Base-by-base conservation (phyloP, 495 filamentous ascomycete species). In the Aspergillus taichungensis region DNA sequence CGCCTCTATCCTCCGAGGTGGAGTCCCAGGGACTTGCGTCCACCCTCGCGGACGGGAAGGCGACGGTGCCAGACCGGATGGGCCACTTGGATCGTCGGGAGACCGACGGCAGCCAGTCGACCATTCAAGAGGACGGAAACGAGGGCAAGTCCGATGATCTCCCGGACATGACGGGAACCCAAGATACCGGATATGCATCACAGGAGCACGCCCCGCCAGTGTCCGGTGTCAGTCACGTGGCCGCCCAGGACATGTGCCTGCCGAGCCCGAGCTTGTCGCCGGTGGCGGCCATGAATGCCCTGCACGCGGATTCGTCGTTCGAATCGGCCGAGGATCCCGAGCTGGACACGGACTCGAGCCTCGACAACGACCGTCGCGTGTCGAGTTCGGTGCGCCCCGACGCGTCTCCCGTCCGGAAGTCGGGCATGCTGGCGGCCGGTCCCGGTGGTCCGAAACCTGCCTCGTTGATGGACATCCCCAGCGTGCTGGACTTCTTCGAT, bases 191-290 rank as follows among this genome's bases (percentile, higher is more conserved):
- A 3, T 60, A 59, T 33, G 42, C 45, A 13, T 46, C 45, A 6
- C 43, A 54, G 5, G 63, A 61, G 35, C 44, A 52, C 27, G 30
- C 45, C 2, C 56, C 66, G n/a, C 63, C 62, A 31, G 46, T 64
- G 6, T 59, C 63, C 5, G 61, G 56, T 24, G 55, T 74, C 41
- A 69, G 72, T 42, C 84, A 82, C 55, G 80, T 81, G 2, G 78
- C 80, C 28, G 78, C 79, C 24, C 86, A 92, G 59, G 89, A 95
- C 64, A 85, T 85, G 50, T 96, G 88, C 60, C 71, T 99, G 40
- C 94, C 94, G 30, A 97, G 92, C 57, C 92, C 92, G 32, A 89
- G 92, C 50, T 69, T 97, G 37, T 97, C 94, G 13, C 92, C 92
- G 1, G 91, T 94, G 31, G 82, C 89, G 18, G 85, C 88, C 29